These are phyloP conservation scores for Filobasidium uniguttulatum DNA, from an alignment of 1,284 basidiomycete genomes.

Conservation along the genomic window DNA sequence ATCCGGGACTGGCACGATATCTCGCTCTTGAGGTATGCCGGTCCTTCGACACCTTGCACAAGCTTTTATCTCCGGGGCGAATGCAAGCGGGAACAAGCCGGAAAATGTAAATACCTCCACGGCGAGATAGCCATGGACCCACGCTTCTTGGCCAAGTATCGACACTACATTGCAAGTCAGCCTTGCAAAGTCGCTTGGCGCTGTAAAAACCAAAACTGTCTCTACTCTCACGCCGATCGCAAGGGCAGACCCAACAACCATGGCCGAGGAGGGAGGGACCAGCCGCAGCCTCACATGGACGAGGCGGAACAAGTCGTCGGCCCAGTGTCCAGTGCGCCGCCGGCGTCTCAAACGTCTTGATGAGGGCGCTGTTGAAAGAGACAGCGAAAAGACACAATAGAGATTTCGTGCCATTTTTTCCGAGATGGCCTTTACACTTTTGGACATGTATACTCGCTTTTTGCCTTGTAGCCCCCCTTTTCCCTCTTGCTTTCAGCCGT, in stretches of 20 bases:
- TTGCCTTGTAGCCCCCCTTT: no score
- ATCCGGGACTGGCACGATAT: background rate
- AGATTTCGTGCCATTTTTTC: no score
- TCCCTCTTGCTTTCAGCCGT: no score
- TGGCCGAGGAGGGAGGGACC: background rate
- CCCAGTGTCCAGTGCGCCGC: constrained; percentile 5
- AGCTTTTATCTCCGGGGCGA: background rate
- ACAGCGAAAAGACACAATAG: no score
- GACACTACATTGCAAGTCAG: constrained; percentile 10
- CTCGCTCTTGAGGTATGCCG: background rate
- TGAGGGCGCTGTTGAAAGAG: background rate
- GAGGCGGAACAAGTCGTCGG: constrained; percentile 3
- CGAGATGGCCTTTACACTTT: no score
- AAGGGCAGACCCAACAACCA: background rate
- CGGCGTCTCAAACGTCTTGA: background rate
- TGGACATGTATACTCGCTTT: no score
- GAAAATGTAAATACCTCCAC: constrained; percentile 5
- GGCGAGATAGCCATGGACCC: constrained; percentile 4
- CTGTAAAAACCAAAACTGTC: background rate
- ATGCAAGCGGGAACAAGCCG: background rate
- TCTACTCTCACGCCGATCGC: constrained; percentile 5
- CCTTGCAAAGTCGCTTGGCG: constrained; percentile 3
- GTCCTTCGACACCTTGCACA: background rate
- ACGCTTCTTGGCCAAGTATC: constrained; percentile 3
- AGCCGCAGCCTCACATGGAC: background rate